Evolutionary conservation across 2,329 filamentous ascomycete genomes (phyloP).

Genomic region (Arthroderma sp.): DNA sequence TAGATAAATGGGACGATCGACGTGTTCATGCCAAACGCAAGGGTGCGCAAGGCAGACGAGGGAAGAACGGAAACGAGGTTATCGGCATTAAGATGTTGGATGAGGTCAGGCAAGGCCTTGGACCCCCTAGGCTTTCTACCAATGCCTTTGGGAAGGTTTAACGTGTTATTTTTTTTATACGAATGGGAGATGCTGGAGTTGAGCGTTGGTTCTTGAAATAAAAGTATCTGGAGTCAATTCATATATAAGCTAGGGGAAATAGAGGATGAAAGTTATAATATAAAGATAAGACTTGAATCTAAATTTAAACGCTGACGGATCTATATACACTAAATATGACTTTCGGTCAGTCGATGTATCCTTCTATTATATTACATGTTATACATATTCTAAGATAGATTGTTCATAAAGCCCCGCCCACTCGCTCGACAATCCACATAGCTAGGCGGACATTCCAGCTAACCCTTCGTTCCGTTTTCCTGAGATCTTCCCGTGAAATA

Average conservation of each 20-base stretch:
- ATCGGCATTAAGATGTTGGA: slow-evolving; percentile 81
- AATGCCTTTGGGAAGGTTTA: slow-evolving; percentile 2
- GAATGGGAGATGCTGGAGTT: slow-evolving; percentile 2
- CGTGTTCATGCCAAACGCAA: slow-evolving; percentile 33
- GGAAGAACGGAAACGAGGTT: slow-evolving; percentile 70
- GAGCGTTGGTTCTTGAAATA: slow-evolving; percentile 14
- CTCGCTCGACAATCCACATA: slow-evolving; percentile 82
- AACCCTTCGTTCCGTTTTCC: slow-evolving; percentile 68
- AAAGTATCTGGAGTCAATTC: neutral
- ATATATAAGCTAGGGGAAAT: neutral
- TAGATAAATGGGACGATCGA: slow-evolving; percentile 48
- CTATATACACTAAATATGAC: neutral
- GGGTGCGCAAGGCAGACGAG: slow-evolving; percentile 42
- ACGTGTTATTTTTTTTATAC: neutral
- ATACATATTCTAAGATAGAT: neutral
- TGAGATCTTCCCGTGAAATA: slow-evolving; percentile 66
- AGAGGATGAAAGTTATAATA: neutral
- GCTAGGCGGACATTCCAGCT: slow-evolving; percentile 72
- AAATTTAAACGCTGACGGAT: neutral
- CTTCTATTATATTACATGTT: slow-evolving; percentile 1
- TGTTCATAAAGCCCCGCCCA: slow-evolving; percentile 70
- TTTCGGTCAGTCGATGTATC: neutral
- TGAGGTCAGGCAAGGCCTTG: slow-evolving; percentile 69
- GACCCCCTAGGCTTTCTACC: slow-evolving; percentile 53
- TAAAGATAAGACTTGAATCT: neutral